Evolutionary conservation across 2,329 filamentous ascomycete genomes (phyloP).

Genomic region (Drechslerella stenobrocha): DNA sequence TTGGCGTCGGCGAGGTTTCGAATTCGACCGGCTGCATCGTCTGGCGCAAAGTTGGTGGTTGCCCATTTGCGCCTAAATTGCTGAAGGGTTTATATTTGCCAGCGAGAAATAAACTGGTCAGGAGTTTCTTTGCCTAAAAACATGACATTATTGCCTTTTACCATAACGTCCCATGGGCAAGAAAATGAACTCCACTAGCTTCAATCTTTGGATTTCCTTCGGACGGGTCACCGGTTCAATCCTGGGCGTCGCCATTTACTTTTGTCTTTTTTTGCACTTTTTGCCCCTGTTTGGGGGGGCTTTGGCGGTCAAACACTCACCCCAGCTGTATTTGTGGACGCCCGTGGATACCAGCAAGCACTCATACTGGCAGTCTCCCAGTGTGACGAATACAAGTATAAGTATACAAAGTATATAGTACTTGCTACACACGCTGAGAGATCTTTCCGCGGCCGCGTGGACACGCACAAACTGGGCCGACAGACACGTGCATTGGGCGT

Average conservation of each 20-base stretch:
- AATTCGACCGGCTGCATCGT: background rate
- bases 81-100: conserved; percentile 7
- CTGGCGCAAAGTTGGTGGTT: background rate
- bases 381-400: too few relatives aligned
- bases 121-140: conserved; percentile 50
- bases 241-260: conserved; percentile 43
- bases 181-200: conserved; percentile 49
- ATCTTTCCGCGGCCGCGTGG: too few relatives aligned
- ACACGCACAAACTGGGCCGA: too few relatives aligned
- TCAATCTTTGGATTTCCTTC: conserved; percentile 44
- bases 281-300: background rate
- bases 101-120: background rate
- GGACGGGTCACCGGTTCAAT: conserved; percentile 48
- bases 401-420: too few relatives aligned
- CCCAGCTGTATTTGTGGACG: too few relatives aligned
- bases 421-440: too few relatives aligned
- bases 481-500: too few relatives aligned
- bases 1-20: background rate
- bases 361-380: too few relatives aligned
- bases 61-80: background rate
- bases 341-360: too few relatives aligned
- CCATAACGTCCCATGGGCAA: conserved; percentile 50
- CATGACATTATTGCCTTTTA: conserved; percentile 50
- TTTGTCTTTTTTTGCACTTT: conserved; percentile 26
- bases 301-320: background rate